Base-by-base conservation (phyloP, 2,329 filamentous ascomycete species). In the Diaporthe vexans region DNA sequence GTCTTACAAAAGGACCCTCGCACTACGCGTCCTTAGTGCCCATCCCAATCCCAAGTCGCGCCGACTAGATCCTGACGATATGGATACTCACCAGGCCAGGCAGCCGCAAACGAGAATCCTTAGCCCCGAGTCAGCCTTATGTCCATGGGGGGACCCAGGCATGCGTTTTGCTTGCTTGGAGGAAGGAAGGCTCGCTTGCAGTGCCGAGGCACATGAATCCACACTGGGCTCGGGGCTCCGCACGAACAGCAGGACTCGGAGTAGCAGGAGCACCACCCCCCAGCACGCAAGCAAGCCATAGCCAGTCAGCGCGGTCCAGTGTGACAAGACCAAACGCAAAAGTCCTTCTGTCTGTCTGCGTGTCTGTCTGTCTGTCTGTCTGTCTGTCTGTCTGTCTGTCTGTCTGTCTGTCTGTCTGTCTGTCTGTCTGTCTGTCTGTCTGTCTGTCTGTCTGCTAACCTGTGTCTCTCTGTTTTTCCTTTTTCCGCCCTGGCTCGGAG, bases 121-220 rank as follows among this genome's bases (percentile, higher is more conserved):
- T 46, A 37, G 21, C 46, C 29, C 46, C 43, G 43, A 52, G 61
- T 67, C 61, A 67, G 63, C 63, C 63, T 67, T 67, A 52, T n/a
- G 24, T 51, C 63, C 21, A 52, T 26, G 46, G 21, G 29, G 43
- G 43, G 19, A 33, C 61, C 48, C 29, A 67, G 6, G 19, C 29
- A n/a, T 52, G 17, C 3, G 5, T 48, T 15, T 46, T 15, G 43
- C 37, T 29, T 43, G 40, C 35, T 37, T 13, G 13, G 8, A 46
- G 37, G 24, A 37, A 26, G 40, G 13, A 15, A 43, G 40, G 46
- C 46, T 67, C 46, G 61, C 61, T 67, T 67, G 46, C 46, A 52
- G 29, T 52, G 61, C 61, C 61, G 61, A 67, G 61, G 46, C 24
- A 51, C 61, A 37, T 35, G 13, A 43, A 65, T 10, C 9, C 37